Evolutionary conservation across 306 rosid species (phyloP).

Genomic region (Trichosanthes cucumerina): DNA sequence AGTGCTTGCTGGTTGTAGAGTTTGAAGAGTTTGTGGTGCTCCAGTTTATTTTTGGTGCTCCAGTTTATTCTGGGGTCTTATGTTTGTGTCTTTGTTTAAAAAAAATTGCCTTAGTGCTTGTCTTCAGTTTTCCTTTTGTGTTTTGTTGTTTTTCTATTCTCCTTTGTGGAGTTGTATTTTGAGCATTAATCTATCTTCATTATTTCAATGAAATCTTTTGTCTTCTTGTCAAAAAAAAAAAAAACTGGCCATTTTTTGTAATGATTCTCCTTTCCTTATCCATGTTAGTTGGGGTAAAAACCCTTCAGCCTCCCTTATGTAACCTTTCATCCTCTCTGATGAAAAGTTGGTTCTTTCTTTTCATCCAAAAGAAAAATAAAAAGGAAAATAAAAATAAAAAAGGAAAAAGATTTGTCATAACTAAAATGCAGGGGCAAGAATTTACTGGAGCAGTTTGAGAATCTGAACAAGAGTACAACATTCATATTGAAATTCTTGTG

Average conservation of each 20-base stretch:
- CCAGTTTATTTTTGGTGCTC: too few relatives aligned
- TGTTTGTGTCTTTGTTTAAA: too few relatives aligned
- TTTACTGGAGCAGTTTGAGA: background rate
- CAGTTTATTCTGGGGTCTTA: too few relatives aligned
- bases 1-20: too few relatives aligned
- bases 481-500: constrained; percentile 19
- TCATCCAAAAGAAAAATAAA: background rate
- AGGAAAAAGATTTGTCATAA: background rate
- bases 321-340: background rate
- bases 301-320: background rate
- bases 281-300: background rate
- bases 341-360: background rate
- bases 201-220: too few relatives aligned
- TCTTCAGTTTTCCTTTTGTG: too few relatives aligned
- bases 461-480: background rate
- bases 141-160: too few relatives aligned
- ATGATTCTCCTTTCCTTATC: background rate
- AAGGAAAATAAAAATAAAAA: background rate
- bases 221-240: too few relatives aligned
- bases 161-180: too few relatives aligned
- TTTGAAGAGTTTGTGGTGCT: too few relatives aligned
- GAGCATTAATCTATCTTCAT: too few relatives aligned
- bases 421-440: background rate
- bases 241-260: background rate
- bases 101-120: too few relatives aligned